Evolutionary conservation across 139 green algal genomes (phyloP), one percentile per base, ranked within the genome.

Genomic region (Haematococcus sp.): DNA sequence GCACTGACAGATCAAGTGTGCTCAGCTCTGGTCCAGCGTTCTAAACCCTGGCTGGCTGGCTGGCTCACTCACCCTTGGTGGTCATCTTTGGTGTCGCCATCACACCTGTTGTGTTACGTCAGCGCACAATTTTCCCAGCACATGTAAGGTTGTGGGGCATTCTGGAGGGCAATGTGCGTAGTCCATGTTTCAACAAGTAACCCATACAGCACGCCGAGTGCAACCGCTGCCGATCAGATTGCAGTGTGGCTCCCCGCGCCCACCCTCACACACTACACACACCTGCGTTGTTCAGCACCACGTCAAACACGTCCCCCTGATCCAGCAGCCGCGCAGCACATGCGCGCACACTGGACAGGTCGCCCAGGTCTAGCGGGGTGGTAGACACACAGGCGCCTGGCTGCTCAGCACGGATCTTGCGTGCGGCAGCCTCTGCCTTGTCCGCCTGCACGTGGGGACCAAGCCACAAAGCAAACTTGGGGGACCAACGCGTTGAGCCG

Each of bases 231-330:
- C n/a, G n/a, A n/a, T n/a, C n/a, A n/a, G n/a, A n/a, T n/a, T n/a
- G n/a, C n/a, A n/a, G n/a, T n/a, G n/a, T n/a, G n/a, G n/a, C n/a
- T n/a, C n/a, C n/a, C n/a, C n/a, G n/a, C n/a, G n/a, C n/a, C n/a
- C n/a, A n/a, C n/a, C n/a, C n/a, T n/a, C n/a, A n/a, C n/a, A n/a
- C n/a, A n/a, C n/a, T n/a, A 71, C 7, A 27, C 51, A 4, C 49
- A 87, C 88, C 88, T 63, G 90, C 90, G 76, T 96, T 96, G 79
- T 93, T 93, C 15, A 95, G 51, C 31, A 94, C 77, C 25, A 96
- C 87, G 71, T 95, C 89, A 54, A 93, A 81, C 7, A 63, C 68
- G 52, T 60, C 19, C 32, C 82, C 79, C 34, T 68, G 61, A 58
- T 94, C 86, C 32, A 85, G 65, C 28, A 88, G 72, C 0, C 67